Conservation (phyloP, 2,329 filamentous ascomycete genomes). For the Exophiala oligosperma region DNA sequence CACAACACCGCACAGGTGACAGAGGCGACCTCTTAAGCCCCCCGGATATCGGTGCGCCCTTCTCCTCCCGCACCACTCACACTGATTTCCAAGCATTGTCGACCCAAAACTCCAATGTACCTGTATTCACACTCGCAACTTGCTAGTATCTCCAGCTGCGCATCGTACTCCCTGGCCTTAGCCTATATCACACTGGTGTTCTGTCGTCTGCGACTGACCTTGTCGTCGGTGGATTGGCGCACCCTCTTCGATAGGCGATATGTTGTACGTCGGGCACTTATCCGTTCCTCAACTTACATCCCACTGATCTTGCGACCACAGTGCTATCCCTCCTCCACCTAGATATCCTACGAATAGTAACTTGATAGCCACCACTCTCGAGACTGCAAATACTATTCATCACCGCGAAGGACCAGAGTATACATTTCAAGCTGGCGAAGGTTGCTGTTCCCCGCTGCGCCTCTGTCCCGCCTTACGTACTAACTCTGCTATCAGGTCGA, state of each 20-base stretch:
- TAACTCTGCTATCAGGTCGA: constrained; percentile 60
- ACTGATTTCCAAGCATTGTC: no score
- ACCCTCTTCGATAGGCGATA: constrained; percentile 8
- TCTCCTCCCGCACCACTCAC: no score
- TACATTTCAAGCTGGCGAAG: constrained; percentile 91
- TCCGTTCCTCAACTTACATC: neutral
- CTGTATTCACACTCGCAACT: no score
- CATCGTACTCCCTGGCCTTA: neutral
- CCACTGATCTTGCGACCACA: constrained; percentile 37
- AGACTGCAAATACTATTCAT: constrained; percentile 87
- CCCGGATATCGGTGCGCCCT: no score
- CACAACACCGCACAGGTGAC: no score
- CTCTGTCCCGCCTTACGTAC: neutral
- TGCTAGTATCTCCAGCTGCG: neutral
- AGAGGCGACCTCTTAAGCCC: no score
- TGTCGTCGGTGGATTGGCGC: neutral
- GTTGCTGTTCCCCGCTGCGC: constrained; percentile 45
- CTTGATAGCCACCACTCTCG: constrained; percentile 72
- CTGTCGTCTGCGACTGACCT: neutral
- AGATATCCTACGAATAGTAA: constrained; percentile 73
- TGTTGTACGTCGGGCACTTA: constrained; percentile 26
- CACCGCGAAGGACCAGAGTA: constrained; percentile 80
- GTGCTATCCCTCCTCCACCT: constrained; percentile 80
- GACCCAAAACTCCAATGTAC: no score
- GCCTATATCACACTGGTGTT: constrained; percentile 1